phyloP scores from a whole-genome alignment of 2,329 filamentous ascomycete genomes.

The Metarhizium guizhouense region DNA sequence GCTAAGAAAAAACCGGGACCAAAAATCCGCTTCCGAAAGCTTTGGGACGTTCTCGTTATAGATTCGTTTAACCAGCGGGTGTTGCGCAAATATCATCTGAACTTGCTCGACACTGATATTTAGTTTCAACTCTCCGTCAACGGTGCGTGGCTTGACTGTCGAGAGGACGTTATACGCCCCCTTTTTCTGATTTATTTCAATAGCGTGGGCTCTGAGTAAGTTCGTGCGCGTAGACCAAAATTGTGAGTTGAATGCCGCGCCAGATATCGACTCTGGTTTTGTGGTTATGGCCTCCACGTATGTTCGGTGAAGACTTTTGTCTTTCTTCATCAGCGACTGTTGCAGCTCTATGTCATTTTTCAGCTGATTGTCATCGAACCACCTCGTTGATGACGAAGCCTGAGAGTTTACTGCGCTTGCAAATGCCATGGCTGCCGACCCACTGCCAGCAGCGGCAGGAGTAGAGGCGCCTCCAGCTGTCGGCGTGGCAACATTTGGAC shows the following conservation, averaged over 20 bases:
- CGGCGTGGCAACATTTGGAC: slow-evolving; percentile 27
- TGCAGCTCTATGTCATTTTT: slow-evolving; percentile 75
- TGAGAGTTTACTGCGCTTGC: slow-evolving; percentile 57
- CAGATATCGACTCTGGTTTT: slow-evolving; percentile 76
- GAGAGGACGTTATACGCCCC: slow-evolving; percentile 93
- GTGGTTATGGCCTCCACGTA: slow-evolving; percentile 78
- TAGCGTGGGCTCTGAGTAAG: slow-evolving; percentile 79
- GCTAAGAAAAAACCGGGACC: slow-evolving; percentile 90
- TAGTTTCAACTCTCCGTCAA: slow-evolving; percentile 55
- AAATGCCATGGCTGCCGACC: slow-evolving; percentile 67
- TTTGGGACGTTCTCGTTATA: slow-evolving; percentile 91
- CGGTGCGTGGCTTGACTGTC: slow-evolving; percentile 61
- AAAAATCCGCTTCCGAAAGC: slow-evolving; percentile 72
- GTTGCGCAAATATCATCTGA: slow-evolving; percentile 84
- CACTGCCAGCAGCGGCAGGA: slow-evolving; percentile 26
- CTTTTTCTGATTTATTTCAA: slow-evolving; percentile 76
- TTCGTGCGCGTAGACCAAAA: slow-evolving; percentile 91
- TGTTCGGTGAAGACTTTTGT: slow-evolving; percentile 66
- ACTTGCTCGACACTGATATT: slow-evolving; percentile 89
- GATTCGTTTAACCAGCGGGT: slow-evolving; percentile 79
- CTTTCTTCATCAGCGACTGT: slow-evolving; percentile 77
- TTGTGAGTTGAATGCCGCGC: slow-evolving; percentile 75
- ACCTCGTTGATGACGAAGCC: slow-evolving; percentile 43
- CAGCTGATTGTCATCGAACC: slow-evolving; percentile 75
- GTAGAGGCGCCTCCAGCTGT: slow-evolving; percentile 17